Base-by-base conservation (phyloP, 306 rosid species). In the Rosa chinensis region DNA sequence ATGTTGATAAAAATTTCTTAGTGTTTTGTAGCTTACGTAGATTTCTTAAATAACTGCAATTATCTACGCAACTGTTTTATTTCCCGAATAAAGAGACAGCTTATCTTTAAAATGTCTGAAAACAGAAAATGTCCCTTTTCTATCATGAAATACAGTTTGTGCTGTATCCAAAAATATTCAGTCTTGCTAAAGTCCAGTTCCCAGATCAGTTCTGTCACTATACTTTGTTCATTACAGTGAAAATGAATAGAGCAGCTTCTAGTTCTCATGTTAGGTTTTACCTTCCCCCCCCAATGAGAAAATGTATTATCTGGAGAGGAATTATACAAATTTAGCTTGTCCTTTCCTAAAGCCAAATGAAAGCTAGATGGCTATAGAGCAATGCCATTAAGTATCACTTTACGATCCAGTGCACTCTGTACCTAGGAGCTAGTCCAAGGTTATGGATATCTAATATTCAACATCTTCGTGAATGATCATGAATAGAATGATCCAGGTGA, bases 381-480 rank as follows among this genome's bases (percentile, higher is more conserved):
- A 44, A 8, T 44, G 47, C 47, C 47, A 8, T 32, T 44, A 44
- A 8, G 47, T 44, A 44, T 44, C 10, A 8, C 47, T 0, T 44
- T 44, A 44, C 11, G 10, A 7, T 44, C 11, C 47, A 8, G 47
- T 44, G 47, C 53, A 2, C 37, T 32, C 37, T 32, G 37, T 32
- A 32, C 37, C 37, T 32, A 32, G 3, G 37, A 32, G 37, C 37
- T 32, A 32, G 37, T 32, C 37, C 37, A 1, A 48, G 67, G 74
- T 70, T 69, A 72, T 35, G 61, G 85, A 74, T 37, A 59, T 67
- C 55, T 77, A 62, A 58, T 43, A 43, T 25, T 17, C 28, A 59
- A 23, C 62, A 43, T 23, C 56, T 42, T 62, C 0, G 2, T 40
- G 78, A 44, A n/a, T 73, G 39, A n/a, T 73, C 77, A 21, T 23